phyloP scores from a whole-genome alignment of 129 eudicot genomes.

The Centrapalus pauciflorus region DNA sequence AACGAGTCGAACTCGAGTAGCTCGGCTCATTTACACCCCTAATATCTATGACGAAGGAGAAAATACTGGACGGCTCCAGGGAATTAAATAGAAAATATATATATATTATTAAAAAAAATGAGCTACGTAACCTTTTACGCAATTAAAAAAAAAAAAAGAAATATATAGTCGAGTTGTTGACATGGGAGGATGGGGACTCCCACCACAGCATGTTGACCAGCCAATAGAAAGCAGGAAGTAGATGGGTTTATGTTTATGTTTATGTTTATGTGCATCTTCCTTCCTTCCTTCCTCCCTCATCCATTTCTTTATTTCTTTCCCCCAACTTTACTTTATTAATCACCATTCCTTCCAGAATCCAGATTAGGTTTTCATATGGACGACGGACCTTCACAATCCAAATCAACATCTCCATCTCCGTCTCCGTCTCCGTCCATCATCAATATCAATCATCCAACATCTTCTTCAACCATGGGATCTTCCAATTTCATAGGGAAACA shows the following conservation, averaged over 20 bases:
- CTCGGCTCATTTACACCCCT: too few species aligned
- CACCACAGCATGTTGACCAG: conserved; percentile 26
- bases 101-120: too few species aligned
- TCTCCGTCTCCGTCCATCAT: background rate
- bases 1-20: too few species aligned
- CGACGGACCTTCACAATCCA: conserved; percentile 16
- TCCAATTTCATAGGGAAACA: conserved; percentile 32
- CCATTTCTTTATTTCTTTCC: conserved; percentile 19
- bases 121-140: too few species aligned
- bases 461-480: conserved; percentile 4
- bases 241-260: too few species aligned
- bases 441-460: conserved; percentile 8
- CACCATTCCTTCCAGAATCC: background rate
- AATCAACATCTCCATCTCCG: conserved; percentile 8
- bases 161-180: too few species aligned
- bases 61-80: too few species aligned
- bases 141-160: too few species aligned
- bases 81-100: too few species aligned
- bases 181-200: too few species aligned
- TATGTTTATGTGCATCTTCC: conserved; percentile 18
- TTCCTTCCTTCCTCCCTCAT: background rate
- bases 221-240: conserved; percentile 19
- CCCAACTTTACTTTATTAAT: background rate
- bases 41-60: too few species aligned
- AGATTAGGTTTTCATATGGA: conserved; percentile 2